Base-by-base conservation (phyloP, 306 rosid species). In the Sicyos edulis region DNA sequence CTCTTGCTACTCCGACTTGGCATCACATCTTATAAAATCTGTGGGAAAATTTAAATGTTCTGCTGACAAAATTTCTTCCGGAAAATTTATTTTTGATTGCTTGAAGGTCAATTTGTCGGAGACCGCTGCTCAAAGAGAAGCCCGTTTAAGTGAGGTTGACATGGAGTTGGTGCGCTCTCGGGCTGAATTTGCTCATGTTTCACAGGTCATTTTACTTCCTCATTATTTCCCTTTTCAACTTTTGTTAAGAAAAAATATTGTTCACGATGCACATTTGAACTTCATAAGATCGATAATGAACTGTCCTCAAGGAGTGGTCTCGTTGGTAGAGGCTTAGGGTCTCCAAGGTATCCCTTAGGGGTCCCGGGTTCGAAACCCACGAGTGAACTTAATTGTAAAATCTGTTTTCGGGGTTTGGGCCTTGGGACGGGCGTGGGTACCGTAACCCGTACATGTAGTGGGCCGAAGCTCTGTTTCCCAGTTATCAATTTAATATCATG, bases 41-140 rank as follows among this genome's bases (percentile, higher is more conserved):
- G 20, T 72, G 51, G 60, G 4, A 26, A 7, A 16, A 70, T 7
- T 66, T 20, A 13, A 19, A 21, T 17, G 10, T 66, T 66, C 4
- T 20, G 10, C 51, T 45, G 44, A 26, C 40, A 11, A 24, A 8
- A 11, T 24, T 37, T 11, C 8, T 45, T 44, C 29, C 55, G 16
- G 5, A 37, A 7, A 8, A 42, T 42, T 40, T 64, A 2, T 3
- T 58, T 71, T 66, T 72, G 57, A 53, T 79, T 71, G 62, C 69
- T 32, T 77, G 81, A 72, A 93, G 98, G 85, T 93, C 15, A 71
- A 75, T 67, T 72, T 80, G 59, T 77, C 87, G 21, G 95, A 88
- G 54, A 86, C 77, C 77, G 88, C 86, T 57, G 91, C 95, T 5
- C 87, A 84, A 74, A 90, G 89, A 82, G 97, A 93, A 81, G 88